These are phyloP conservation scores for Fusarium virguliforme DNA, from an alignment of 2,329 filamentous ascomycete species.

Conservation along the genomic window DNA sequence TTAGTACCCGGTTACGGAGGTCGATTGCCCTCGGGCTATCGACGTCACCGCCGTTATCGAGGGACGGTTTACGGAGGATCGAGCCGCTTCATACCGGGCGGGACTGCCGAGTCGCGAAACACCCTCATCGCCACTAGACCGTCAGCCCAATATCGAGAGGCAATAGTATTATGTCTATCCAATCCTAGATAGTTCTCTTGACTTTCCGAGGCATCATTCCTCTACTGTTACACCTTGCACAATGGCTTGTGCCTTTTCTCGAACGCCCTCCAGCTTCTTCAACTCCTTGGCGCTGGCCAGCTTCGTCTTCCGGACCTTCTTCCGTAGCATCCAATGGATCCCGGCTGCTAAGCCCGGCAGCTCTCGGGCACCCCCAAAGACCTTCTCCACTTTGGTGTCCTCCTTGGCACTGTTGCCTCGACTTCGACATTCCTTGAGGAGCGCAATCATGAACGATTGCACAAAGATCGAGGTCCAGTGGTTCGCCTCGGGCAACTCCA, in stretches of 20 bases:
- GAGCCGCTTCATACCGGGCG: constrained; percentile 24
- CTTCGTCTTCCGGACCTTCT: constrained; percentile 78
- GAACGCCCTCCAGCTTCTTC: constrained; percentile 59
- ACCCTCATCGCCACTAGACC: constrained; percentile 12
- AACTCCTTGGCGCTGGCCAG: constrained; percentile 66
- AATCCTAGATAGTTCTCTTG: neutral
- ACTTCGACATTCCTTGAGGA: constrained; percentile 76
- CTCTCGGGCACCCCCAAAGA: constrained; percentile 77
- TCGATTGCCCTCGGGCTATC: constrained; percentile 36
- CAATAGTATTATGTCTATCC: constrained; percentile 14
- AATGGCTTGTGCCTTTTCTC: constrained; percentile 54
- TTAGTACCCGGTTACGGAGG: constrained; percentile 44
- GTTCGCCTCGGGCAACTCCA: constrained; percentile 86
- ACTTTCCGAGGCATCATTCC: constrained; percentile 18
- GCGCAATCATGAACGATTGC: constrained; percentile 83
- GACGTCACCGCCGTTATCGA: constrained; percentile 43
- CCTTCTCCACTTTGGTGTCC: constrained; percentile 72
- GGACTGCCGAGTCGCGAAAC: constrained; percentile 23
- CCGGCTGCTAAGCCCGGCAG: constrained; percentile 80
- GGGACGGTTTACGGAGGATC: constrained; percentile 21
- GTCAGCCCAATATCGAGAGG: neutral
- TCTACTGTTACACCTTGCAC: constrained; percentile 48
- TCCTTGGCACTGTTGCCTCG: constrained; percentile 64
- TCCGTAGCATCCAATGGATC: constrained; percentile 85
- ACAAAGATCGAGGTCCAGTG: constrained; percentile 83